Base-by-base conservation (phyloP, 495 filamentous ascomycete species). In the Parathielavia appendiculata region DNA sequence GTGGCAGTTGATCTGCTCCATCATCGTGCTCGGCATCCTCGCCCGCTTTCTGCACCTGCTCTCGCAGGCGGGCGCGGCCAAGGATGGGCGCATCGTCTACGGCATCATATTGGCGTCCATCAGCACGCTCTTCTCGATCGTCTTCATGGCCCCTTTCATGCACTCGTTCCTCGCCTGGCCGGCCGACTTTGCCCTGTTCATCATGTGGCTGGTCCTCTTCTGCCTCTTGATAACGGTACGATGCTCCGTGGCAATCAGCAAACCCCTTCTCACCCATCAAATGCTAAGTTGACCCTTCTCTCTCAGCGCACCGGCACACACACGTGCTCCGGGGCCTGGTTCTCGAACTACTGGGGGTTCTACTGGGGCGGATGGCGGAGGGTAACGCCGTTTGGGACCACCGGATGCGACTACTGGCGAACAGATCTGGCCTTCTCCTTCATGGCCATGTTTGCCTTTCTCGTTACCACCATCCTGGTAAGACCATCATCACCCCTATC, bases 201-300 rank as follows among this genome's bases (percentile, higher is more conserved):
- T 65, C 34, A 54, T 59, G 58, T 69, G 67, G 67, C 51, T 69
- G 12, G 54, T 65, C 2, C 58, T 57, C 9, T 69, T 69, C 40
- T 58, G 48, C 26, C 63, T 69, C 4, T 17, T 67, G 39, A 49
- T 51, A 7, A 48, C 54, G 19, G 67, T 69, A 53, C 41, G 63
- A 6, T 17, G n/a, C n/a, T n/a, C n/a, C n/a, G n/a, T n/a, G n/a
- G n/a, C n/a, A n/a, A n/a, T n/a, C n/a, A n/a, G n/a, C n/a, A n/a
- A n/a, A n/a, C 10, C 8, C 16, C 12, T 26, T 17, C 6, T 14
- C 11, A 7, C 38, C 11, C 4, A 10, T 9, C 4, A 32, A 43
- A 17, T 5, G 11, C 3, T 1, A 12, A 10, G n/a, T 12, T 57
- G 16, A 49, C 20, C 20, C 2, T n/a, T 11, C 26, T 26, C 6